A percentile compares a stretch with the other conserved stretches of the same genome.
Evolutionary conservation across 2,329 filamentous ascomycete species (phyloP).

Genomic region (Alternaria incomplexa): DNA sequence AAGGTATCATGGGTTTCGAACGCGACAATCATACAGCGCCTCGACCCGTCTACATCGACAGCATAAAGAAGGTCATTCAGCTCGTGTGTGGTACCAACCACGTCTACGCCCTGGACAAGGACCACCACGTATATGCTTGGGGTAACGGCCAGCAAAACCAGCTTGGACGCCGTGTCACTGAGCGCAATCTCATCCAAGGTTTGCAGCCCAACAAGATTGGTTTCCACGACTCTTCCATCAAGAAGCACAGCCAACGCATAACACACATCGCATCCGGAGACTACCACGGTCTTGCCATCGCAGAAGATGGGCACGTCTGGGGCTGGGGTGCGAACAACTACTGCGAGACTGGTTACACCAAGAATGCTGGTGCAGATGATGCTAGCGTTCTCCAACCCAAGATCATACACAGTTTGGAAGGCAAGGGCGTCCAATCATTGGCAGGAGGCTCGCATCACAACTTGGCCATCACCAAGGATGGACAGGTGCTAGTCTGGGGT

Average conservation of each 20-base stretch:
- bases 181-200: slow-evolving; percentile 62
- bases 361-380: slow-evolving; percentile 69
- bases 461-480: slow-evolving; percentile 60
- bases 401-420: slow-evolving; percentile 68
- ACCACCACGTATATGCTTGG: slow-evolving; percentile 72
- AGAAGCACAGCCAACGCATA: slow-evolving; percentile 58
- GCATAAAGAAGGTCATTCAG: slow-evolving; percentile 69
- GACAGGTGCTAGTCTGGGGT: slow-evolving; percentile 66
- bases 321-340: slow-evolving; percentile 90
- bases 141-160: slow-evolving; percentile 75
- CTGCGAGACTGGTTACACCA: slow-evolving; percentile 74
- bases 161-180: slow-evolving; percentile 68
- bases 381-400: slow-evolving; percentile 72
- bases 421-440: slow-evolving; percentile 70
- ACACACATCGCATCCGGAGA: slow-evolving; percentile 71
- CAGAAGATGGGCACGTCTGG: slow-evolving; percentile 72
- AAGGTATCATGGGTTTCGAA: slow-evolving; percentile 70
- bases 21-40: slow-evolving; percentile 49
- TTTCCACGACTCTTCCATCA: slow-evolving; percentile 51
- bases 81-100: slow-evolving; percentile 74
- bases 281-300: slow-evolving; percentile 81
- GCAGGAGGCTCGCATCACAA: slow-evolving; percentile 80
- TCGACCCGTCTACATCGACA: slow-evolving; percentile 62
- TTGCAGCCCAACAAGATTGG: slow-evolving; percentile 64
- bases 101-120: slow-evolving; percentile 69